Base-by-base conservation (phyloP, 1,139 yeast species). In the Sugiyamaella japonica region DNA sequence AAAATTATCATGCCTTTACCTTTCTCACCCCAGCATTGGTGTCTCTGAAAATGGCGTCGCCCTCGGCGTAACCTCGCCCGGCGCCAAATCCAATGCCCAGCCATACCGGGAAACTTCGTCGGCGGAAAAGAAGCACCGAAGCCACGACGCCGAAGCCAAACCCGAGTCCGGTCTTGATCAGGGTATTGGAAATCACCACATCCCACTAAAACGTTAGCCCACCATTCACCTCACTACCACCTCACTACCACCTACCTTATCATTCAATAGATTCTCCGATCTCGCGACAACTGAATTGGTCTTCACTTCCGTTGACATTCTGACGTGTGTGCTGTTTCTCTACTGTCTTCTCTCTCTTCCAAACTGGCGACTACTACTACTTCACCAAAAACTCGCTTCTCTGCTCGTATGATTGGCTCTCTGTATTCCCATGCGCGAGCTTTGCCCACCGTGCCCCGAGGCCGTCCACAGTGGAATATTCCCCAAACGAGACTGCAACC, bases 71-170 rank as follows among this genome's bases (percentile, higher is more conserved):
- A 53, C 97, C 97, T 77, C 97, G 86, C 63, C 99, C 99, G 60
- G 91, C 80, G 61, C 99, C 99, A 66, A 93, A 91, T 41, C 98
- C 99, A 63, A 89, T 76, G 62, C 98, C 98, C 58, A 91, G 74
- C 96, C 97, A 91, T 47, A 91, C 97, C 54, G 98, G 98, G 83
- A 89, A 93, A 5, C 96, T 81, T 75, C 98, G 86, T 79, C 98
- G 89, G 73, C 81, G 88, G 79, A 93, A 93, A 54, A 93, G 74
- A 59, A 95, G 75, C 49, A 91, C 95, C n/a, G 97, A 89, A 39
- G 95, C 87, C 57, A 91, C 81, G 46, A 95, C 96, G 73, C 99
- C 99, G 50, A 87, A 95, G 59, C 98, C 98, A 63, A 95, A 86
- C 53, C 99, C 99, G 63, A 95, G 81, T n/a, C 97, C 97, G 66